Conservation (phyloP, 2,329 filamentous ascomycete genomes). For the Arachnomyces sp. region DNA sequence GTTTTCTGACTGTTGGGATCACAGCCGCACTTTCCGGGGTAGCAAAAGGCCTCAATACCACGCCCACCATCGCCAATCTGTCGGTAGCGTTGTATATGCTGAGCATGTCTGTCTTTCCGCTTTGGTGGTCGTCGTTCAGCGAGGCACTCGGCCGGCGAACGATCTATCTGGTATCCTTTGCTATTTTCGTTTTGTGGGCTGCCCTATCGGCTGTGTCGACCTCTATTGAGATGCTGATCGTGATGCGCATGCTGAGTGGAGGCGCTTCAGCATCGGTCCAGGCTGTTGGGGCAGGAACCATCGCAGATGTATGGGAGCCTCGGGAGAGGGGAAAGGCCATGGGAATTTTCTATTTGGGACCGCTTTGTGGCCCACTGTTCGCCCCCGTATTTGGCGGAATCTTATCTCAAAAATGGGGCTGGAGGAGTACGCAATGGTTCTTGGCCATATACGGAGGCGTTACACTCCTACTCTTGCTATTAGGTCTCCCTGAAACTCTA, state of each 20-base stretch:
- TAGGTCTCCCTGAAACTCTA: conserved; percentile 40
- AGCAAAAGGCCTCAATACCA: conserved; percentile 53
- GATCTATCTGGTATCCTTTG: conserved; percentile 71
- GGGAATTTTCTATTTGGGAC: conserved; percentile 75
- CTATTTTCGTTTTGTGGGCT: conserved; percentile 64
- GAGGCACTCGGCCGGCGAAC: conserved; percentile 63
- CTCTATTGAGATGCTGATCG: conserved; percentile 67
- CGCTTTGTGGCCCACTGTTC: conserved; percentile 65
- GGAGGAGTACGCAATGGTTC: conserved; percentile 74
- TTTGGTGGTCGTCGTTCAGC: conserved; percentile 82
- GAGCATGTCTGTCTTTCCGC: conserved; percentile 71
- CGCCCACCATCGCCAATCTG: conserved; percentile 62
- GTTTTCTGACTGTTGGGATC: not conserved
- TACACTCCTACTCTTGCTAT: conserved; percentile 32
- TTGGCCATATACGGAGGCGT: conserved; percentile 60
- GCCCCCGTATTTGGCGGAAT: conserved; percentile 71
- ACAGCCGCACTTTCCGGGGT: conserved; percentile 63
- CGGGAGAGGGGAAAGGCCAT: conserved; percentile 69
- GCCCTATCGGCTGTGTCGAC: conserved; percentile 60
- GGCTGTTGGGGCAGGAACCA: conserved; percentile 74
- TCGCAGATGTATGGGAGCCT: conserved; percentile 72
- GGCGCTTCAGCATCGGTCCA: conserved; percentile 75
- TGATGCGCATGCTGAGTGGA: conserved; percentile 66
- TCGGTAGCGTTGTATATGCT: conserved; percentile 77
- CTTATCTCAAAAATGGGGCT: conserved; percentile 61